These are phyloP conservation scores for Acacia crassicarpa DNA, from an alignment of 306 rosid species.

Conservation along the genomic window DNA sequence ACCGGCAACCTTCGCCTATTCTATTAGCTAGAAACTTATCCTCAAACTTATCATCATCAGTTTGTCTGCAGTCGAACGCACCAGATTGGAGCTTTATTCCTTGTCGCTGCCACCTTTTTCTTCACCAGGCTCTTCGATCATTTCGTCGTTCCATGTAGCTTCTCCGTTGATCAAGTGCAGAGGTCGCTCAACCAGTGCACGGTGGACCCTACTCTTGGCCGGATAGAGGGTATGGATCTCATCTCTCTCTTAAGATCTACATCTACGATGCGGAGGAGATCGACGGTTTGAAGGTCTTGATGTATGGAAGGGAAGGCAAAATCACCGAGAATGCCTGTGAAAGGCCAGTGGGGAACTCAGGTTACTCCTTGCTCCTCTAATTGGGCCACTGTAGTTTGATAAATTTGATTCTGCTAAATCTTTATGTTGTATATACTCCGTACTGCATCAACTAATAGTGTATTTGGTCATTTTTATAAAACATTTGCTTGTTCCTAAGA, in stretches of 20 bases:
- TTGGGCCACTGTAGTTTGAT: background rate
- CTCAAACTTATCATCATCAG: constrained; percentile 42
- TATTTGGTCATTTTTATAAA: no score
- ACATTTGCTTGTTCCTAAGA: no score
- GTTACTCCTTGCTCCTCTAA: constrained; percentile 31
- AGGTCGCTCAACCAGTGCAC: constrained; percentile 29
- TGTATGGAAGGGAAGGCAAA: constrained; percentile 72
- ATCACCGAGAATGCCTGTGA: constrained; percentile 66
- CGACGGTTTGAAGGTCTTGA: constrained; percentile 62
- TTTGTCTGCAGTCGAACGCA: constrained; percentile 74
- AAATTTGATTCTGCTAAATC: background rate
- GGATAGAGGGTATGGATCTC: constrained; percentile 61
- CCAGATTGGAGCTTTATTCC: constrained; percentile 75
- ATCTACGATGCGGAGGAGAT: constrained; percentile 73
- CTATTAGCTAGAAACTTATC: no score
- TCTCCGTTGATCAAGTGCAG: constrained; percentile 28
- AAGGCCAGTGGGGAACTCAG: constrained; percentile 99
- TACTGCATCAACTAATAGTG: no score
- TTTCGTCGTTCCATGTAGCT: constrained; percentile 41
- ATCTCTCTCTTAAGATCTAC: constrained; percentile 70
- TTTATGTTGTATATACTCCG: background rate
- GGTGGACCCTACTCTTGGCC: constrained; percentile 58
- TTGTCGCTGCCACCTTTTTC: constrained; percentile 68
- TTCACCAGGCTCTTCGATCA: constrained; percentile 56
- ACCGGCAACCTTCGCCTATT: no score